Percentiles rank a stretch among this genome's conserved stretches.
These are phyloP conservation scores for Pichia rugopelliculosa DNA, from an alignment of 805 yeast genomes.

Conservation along the genomic window DNA sequence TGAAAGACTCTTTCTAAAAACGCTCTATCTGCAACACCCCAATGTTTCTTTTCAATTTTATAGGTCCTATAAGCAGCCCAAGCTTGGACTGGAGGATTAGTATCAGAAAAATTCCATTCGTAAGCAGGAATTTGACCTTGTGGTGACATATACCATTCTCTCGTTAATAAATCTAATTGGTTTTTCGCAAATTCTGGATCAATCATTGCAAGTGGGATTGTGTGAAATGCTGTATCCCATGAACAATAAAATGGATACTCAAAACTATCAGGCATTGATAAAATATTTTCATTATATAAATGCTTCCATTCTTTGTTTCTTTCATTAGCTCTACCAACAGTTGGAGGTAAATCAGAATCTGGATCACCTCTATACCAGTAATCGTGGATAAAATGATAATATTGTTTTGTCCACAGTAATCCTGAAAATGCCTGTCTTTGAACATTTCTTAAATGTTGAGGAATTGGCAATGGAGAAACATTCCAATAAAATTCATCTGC, in stretches of 20 bases:
- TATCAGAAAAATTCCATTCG: constrained; percentile 93
- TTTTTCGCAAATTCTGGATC: constrained; percentile 89
- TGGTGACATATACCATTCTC: constrained; percentile 98
- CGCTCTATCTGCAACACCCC: constrained; percentile 71
- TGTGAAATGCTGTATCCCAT: constrained; percentile 96
- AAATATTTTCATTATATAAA: constrained; percentile 76
- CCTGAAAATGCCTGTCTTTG: constrained; percentile 96
- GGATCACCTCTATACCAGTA: constrained; percentile 90
- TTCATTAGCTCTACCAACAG: constrained; percentile 75
- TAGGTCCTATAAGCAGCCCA: constrained; percentile 88
- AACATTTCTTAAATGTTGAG: constrained; percentile 69
- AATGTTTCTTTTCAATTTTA: constrained; percentile 80
- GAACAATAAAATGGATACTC: constrained; percentile 95
- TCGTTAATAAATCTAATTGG: constrained; percentile 75
- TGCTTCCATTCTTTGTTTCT: constrained; percentile 87
- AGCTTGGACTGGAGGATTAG: constrained; percentile 97
- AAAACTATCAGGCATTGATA: constrained; percentile 92
- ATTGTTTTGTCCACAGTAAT: constrained; percentile 87
- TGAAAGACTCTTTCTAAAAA: constrained; percentile 92
- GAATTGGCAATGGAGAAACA: constrained; percentile 75
- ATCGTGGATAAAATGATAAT: constrained; percentile 75
- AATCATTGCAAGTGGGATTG: constrained; percentile 86
- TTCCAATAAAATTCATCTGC: constrained; percentile 93
- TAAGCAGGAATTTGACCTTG: constrained; percentile 97
- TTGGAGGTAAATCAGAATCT: constrained; percentile 63